Evolutionary conservation across 1,284 basidiomycete species (phyloP).

Genomic region (Melampsora larici-populina): DNA sequence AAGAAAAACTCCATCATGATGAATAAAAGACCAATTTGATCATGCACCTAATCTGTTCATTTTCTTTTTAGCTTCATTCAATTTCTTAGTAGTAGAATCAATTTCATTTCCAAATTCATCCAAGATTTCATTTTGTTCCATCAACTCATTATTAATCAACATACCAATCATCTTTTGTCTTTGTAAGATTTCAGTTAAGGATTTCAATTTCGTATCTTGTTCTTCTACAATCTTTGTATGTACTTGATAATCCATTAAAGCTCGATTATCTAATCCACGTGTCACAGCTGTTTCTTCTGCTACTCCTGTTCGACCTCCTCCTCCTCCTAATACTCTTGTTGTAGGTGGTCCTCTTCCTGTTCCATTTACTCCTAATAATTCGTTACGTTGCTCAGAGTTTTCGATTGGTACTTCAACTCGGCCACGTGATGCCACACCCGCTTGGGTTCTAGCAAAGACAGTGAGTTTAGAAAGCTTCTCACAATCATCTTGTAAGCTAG

Average conservation of each 20-base stretch:
- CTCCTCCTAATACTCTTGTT: conserved; percentile 24
- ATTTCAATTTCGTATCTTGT: conserved; percentile 76
- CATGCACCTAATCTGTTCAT: conserved; percentile 56
- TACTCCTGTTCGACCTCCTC: conserved; percentile 52
- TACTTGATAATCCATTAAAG: conserved; percentile 64
- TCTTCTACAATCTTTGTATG: conserved; percentile 75
- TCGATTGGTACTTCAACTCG: conserved; percentile 6
- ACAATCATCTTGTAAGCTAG: conserved; percentile 75
- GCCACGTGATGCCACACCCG: conserved; percentile 17
- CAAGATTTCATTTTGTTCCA: conserved; percentile 78
- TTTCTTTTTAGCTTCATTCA: conserved; percentile 73
- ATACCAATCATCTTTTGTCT: conserved; percentile 81
- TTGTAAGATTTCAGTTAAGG: conserved; percentile 70
- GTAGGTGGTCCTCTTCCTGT: conserved; percentile 10
- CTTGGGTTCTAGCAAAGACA: conserved; percentile 1
- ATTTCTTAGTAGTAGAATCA: conserved; percentile 69
- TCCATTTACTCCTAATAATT: conserved; percentile 17
- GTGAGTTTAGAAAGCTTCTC: conserved; percentile 63
- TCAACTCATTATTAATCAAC: conserved; percentile 80
- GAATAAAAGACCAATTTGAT: not conserved
- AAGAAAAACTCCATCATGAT: no score
- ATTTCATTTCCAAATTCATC: conserved; percentile 73
- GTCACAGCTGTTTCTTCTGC: conserved; percentile 80
- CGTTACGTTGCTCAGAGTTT: conserved; percentile 7
- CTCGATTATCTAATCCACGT: conserved; percentile 76